These are phyloP conservation scores for Plasmodium vinckei DNA, from an alignment of 169 alveolate genomes.

Conservation along the genomic window DNA sequence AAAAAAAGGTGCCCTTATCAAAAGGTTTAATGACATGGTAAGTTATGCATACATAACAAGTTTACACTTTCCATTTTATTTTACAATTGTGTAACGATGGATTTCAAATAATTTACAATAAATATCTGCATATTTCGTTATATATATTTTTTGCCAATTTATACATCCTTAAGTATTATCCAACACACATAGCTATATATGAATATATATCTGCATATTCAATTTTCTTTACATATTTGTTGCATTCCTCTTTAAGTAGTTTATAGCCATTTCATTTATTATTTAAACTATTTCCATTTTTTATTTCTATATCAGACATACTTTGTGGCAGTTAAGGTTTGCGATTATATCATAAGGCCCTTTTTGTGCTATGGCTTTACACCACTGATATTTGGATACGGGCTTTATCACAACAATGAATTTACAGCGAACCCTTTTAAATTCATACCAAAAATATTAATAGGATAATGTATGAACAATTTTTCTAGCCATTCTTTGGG, in stretches of 20 bases:
- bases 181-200: not conserved
- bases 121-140: no score
- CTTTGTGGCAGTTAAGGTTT: conserved; percentile 13
- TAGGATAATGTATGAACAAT: conserved; percentile 15
- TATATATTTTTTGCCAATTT: no score
- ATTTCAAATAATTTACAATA: no score
- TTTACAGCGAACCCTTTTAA: conserved; percentile 63
- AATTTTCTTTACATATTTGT: not conserved
- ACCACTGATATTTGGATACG: conserved; percentile 73
- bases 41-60: not conserved
- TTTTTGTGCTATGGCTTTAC: conserved; percentile 63
- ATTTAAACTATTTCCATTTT: not conserved
- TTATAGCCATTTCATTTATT: not conserved
- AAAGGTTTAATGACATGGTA: conserved; percentile 32
- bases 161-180: not conserved
- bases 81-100: not conserved
- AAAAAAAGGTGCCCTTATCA: conserved; percentile 6
- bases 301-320: conserved; percentile 35
- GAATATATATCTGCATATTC: not conserved
- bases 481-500: no score
- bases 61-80: not conserved
- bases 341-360: conserved; percentile 65
- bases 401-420: conserved; percentile 60
- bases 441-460: conserved; percentile 63
- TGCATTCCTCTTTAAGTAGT: not conserved